These are phyloP conservation scores for Neurospora tetraspora DNA, from an alignment of 495 filamentous ascomycete genomes.

Conservation along the genomic window DNA sequence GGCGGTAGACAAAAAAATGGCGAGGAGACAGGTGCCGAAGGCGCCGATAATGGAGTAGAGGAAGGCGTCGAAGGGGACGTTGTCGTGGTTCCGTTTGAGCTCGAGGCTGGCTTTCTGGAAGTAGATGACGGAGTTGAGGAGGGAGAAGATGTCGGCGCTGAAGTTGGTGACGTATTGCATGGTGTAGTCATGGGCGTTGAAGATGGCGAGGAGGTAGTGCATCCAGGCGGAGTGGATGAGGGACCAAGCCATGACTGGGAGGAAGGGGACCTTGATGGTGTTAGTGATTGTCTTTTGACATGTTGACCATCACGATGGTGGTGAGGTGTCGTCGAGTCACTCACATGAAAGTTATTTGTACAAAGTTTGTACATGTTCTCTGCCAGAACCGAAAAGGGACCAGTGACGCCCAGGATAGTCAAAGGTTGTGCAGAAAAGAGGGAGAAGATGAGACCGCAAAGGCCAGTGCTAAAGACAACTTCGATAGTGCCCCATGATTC, in stretches of 20 bases:
- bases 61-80: slow-evolving; percentile 56
- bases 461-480: slow-evolving; percentile 60
- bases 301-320: neutral
- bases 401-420: slow-evolving; percentile 63
- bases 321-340: neutral
- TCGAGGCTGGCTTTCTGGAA: slow-evolving; percentile 68
- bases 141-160: slow-evolving; percentile 59
- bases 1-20: slow-evolving; percentile 54
- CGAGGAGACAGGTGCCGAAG: slow-evolving; percentile 57
- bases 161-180: slow-evolving; percentile 71
- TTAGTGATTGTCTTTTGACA: neutral
- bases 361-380: slow-evolving; percentile 61
- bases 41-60: slow-evolving; percentile 62
- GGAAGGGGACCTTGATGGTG: slow-evolving; percentile 45
- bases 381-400: slow-evolving; percentile 62
- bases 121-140: slow-evolving; percentile 65
- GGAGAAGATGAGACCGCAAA: slow-evolving; percentile 58
- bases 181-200: slow-evolving; percentile 69
- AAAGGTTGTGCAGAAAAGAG: slow-evolving; percentile 59
- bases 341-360: slow-evolving; percentile 44
- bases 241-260: slow-evolving; percentile 68
- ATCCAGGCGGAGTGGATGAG: slow-evolving; percentile 63
- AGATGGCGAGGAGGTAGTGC: slow-evolving; percentile 57
- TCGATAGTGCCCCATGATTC: slow-evolving; percentile 61
- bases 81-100: slow-evolving; percentile 48